phyloP scores from a whole-genome alignment of 768 basidiomycete genomes.

The Lentinula aciculospora region DNA sequence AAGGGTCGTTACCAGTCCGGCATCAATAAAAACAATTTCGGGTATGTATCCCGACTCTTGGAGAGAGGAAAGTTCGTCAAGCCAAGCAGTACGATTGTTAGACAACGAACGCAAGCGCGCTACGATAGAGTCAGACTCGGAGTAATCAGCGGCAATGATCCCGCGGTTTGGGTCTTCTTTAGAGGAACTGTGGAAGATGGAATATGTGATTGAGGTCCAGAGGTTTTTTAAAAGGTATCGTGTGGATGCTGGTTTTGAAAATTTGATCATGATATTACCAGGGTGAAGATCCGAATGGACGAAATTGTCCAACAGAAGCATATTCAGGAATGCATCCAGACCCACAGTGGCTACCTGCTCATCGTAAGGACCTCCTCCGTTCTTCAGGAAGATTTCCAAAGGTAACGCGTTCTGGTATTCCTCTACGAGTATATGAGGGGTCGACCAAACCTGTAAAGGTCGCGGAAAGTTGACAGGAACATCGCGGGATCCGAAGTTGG shows the following conservation, averaged over 20 bases:
- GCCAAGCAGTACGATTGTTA: conserved; percentile 63
- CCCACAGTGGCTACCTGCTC: conserved; percentile 87
- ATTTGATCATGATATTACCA: conserved; percentile 98
- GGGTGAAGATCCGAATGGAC: conserved; percentile 90
- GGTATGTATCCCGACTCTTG: conserved; percentile 76
- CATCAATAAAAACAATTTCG: conserved; percentile 94
- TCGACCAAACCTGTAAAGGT: conserved; percentile 79
- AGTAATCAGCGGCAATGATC: conserved; percentile 31
- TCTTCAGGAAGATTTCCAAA: conserved; percentile 77
- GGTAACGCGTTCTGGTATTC: conserved; percentile 93
- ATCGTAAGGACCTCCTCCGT: conserved; percentile 92
- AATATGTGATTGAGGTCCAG: conserved; percentile 46
- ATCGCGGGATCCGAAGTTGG: conserved; percentile 75
- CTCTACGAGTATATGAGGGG: conserved; percentile 78
- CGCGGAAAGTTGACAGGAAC: conserved; percentile 88
- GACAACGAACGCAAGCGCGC: conserved; percentile 59
- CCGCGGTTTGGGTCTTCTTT: conserved; percentile 14
- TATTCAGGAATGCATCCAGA: conserved; percentile 96
- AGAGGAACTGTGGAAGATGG: conserved; percentile 16
- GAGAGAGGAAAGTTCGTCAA: conserved; percentile 55
- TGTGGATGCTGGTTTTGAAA: conserved; percentile 79
- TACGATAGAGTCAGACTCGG: conserved; percentile 61
- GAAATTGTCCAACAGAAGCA: conserved; percentile 97
- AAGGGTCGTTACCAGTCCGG: conserved; percentile 89
- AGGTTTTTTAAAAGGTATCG: conserved; percentile 57